A percentile compares a stretch with the other conserved stretches of the same genome.
Conservation (phyloP, 192 early-diverging fungal species). For the Backusella macrospora region DNA sequence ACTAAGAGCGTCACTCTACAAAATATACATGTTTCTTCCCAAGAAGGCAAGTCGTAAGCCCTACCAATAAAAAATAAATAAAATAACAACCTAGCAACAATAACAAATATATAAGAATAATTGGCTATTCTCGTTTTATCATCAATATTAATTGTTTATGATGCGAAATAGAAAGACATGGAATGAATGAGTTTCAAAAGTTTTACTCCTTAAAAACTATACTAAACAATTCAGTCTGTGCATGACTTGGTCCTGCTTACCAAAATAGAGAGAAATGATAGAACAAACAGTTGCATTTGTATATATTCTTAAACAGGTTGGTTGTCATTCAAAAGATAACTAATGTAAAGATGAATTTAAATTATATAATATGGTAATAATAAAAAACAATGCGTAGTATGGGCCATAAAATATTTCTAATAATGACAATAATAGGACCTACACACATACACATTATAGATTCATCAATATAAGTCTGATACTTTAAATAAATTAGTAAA, state of each 20-base stretch:
- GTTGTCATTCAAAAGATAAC: background rate
- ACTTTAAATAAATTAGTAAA: too few species aligned
- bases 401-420: too few species aligned
- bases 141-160: background rate
- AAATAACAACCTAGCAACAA: background rate
- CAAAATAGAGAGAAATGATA: background rate
- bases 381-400: too few species aligned
- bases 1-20: too few species aligned
- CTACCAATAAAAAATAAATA: too few species aligned
- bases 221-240: background rate
- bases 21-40: too few species aligned
- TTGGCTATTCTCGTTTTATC: background rate
- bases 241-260: background rate
- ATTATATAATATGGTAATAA: background rate
- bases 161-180: background rate
- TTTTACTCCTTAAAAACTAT: background rate
- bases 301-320: background rate
- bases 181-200: background rate
- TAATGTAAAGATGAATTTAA: slow-evolving; percentile 5
- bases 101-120: too few species aligned
- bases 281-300: background rate
- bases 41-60: too few species aligned
- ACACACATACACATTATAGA: too few species aligned
- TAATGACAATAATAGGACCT: background rate
- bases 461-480: too few species aligned